These are phyloP conservation scores for Vigna radiata DNA, from an alignment of 306 rosid species.

Conservation along the genomic window DNA sequence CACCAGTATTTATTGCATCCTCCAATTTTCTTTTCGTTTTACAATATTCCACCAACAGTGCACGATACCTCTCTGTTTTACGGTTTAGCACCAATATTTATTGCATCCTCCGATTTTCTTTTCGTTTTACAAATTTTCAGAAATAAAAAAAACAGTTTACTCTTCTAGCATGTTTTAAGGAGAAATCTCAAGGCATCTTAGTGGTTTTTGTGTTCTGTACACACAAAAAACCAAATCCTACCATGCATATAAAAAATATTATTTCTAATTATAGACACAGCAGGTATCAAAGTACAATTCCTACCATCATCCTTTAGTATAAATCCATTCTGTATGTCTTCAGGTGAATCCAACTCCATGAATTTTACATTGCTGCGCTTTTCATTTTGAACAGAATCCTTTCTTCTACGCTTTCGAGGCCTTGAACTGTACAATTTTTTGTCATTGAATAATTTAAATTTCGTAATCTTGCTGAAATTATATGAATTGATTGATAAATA, in stretches of 20 bases:
- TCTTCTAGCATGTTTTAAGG: constrained; percentile 8
- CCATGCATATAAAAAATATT: neutral
- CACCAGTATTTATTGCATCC: neutral
- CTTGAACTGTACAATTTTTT: constrained; percentile 68
- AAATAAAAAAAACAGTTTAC: neutral
- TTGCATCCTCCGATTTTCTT: neutral
- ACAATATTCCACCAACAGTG: neutral
- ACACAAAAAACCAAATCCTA: neutral
- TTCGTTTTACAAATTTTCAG: neutral
- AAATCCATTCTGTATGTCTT: constrained; percentile 57
- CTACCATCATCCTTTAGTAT: constrained; percentile 70
- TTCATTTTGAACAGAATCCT: constrained; percentile 54
- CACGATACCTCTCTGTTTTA: neutral
- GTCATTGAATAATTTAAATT: constrained; percentile 43
- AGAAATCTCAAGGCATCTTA: constrained; percentile 8
- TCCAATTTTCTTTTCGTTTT: neutral
- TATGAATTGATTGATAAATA: constrained; percentile 46
- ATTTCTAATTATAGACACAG: neutral
- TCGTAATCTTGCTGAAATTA: constrained; percentile 32
- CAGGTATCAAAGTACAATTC: constrained; percentile 33
- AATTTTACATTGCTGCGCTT: constrained; percentile 69
- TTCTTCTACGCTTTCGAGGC: constrained; percentile 57
- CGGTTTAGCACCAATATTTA: neutral
- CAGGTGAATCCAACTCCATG: constrained; percentile 85
- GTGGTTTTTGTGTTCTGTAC: neutral